Conservation (phyloP, 106 monocot species). For the Acorus gramineus region DNA sequence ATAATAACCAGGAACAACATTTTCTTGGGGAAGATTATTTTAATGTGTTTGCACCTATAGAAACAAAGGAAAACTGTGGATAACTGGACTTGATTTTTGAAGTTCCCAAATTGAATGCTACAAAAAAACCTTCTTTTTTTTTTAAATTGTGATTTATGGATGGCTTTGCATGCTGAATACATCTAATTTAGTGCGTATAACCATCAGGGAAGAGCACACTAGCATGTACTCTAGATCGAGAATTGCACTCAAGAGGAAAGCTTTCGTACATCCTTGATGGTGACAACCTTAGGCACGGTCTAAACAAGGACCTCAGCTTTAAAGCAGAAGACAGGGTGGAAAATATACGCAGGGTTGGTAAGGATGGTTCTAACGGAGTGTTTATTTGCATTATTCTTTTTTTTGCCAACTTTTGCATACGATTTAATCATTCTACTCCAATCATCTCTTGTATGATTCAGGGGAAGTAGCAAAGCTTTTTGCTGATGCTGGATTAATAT, state of each 20-base stretch:
- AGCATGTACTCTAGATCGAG: conserved; percentile 59
- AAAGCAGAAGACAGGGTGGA: conserved; percentile 72
- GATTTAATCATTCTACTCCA: neutral
- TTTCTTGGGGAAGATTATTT: too few species aligned
- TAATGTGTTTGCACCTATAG: too few species aligned
- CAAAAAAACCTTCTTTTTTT: too few species aligned
- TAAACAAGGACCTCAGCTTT: conserved; percentile 80
- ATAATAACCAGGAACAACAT: too few species aligned
- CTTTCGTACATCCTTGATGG: conserved; percentile 83
- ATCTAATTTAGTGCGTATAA: too few species aligned
- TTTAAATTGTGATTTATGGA: too few species aligned
- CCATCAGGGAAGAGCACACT: conserved; percentile 72
- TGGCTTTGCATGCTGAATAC: too few species aligned
- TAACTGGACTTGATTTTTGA: too few species aligned
- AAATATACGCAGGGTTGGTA: conserved; percentile 83
- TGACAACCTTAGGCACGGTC: conserved; percentile 81
- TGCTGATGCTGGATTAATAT: conserved; percentile 81
- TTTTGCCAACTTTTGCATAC: neutral
- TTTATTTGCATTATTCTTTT: neutral
- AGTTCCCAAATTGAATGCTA: too few species aligned
- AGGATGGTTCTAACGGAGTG: conserved; percentile 1
- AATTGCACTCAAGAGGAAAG: conserved; percentile 60
- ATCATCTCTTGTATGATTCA: neutral
- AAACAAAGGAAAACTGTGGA: too few species aligned
- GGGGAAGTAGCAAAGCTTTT: conserved; percentile 86